Base-by-base conservation (phyloP, 2,329 filamentous ascomycete species). In the Tolypocladium paradoxum region DNA sequence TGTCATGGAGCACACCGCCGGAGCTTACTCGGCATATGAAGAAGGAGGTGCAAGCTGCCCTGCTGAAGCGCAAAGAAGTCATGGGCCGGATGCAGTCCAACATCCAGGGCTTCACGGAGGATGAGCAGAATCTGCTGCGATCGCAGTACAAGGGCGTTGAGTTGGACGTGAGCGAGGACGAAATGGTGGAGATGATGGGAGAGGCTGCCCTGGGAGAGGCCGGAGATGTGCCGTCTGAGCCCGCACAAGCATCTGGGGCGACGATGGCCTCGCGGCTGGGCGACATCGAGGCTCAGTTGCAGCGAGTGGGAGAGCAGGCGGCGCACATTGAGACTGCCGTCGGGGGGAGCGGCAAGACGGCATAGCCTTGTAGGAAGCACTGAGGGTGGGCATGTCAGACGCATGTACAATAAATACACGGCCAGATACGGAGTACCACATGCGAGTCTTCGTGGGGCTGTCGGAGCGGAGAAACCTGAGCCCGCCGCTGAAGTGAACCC, bases 1-100 rank as follows among this genome's bases (percentile, higher is more conserved):
- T 88, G n/a, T 77, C 83, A 4, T 95, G 82, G 82, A 34, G 67
- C 33, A 82, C 74, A 24, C 70, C 74, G 1, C 54, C 63, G 1
- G 73, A 78, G 37, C 64, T 77, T n/a, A 56, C 56, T 33, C 61
- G 61, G 6, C 74, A 72, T 61, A 72, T 76, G 59, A 52, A 55
- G 35, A 61, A 62, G 49, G 60, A 70, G 59, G 62, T 61, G 8
- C 57, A 56, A 40, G 62, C 61, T 3, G 69, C 66, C 24, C 54
- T 65, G 9, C 38, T 55, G 45, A 64, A 68, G 60, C 62, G 65
- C 50, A 68, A 66, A 57, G 62, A 68, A 24, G 67, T 70, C 52
- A 67, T 69, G 68, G 66, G 68, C 36, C 62, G 64, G 55, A 60
- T 65, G 58, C 66, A 70, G 55, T 59, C 65, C 35, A 65, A 69